These are phyloP conservation scores for Saccharomycopsis fermentans DNA, from an alignment of 805 yeast genomes.

Conservation along the genomic window DNA sequence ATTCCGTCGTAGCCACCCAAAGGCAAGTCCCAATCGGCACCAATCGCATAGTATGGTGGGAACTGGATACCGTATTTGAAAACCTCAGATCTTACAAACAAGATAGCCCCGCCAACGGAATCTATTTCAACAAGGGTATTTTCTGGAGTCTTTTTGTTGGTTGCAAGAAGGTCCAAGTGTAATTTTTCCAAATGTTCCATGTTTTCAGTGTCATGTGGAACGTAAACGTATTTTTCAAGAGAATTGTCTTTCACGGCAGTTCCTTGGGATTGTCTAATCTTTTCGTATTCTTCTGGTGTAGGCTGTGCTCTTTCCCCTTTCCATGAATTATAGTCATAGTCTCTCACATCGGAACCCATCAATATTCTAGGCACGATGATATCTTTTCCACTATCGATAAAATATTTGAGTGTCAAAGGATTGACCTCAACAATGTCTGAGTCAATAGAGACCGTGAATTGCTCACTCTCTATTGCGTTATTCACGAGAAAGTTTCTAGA, in stretches of 20 bases:
- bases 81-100: constrained; percentile 34
- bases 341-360: constrained; percentile 21
- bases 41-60: constrained; percentile 33
- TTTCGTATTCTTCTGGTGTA: constrained; percentile 17
- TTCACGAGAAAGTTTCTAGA: constrained; percentile 24
- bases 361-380: constrained; percentile 26
- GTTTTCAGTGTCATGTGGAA: constrained; percentile 21
- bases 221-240: constrained; percentile 19
- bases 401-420: constrained; percentile 21
- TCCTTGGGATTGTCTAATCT: constrained; percentile 21
- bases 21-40: constrained; percentile 31
- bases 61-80: constrained; percentile 35
- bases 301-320: constrained; percentile 25
- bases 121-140: constrained; percentile 24
- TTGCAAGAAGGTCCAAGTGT: constrained; percentile 13
- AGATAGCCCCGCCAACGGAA: constrained; percentile 44
- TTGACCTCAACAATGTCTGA: constrained; percentile 25
- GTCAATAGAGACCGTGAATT: constrained; percentile 25
- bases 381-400: constrained; percentile 23
- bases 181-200: constrained; percentile 22
- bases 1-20: constrained; percentile 39
- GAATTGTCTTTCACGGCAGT: constrained; percentile 21
- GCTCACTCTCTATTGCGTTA: constrained; percentile 22
- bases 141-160: constrained; percentile 10
- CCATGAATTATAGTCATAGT: constrained; percentile 32